Base-by-base conservation (phyloP, 768 basidiomycete species). In the Boletus subparvulus region DNA sequence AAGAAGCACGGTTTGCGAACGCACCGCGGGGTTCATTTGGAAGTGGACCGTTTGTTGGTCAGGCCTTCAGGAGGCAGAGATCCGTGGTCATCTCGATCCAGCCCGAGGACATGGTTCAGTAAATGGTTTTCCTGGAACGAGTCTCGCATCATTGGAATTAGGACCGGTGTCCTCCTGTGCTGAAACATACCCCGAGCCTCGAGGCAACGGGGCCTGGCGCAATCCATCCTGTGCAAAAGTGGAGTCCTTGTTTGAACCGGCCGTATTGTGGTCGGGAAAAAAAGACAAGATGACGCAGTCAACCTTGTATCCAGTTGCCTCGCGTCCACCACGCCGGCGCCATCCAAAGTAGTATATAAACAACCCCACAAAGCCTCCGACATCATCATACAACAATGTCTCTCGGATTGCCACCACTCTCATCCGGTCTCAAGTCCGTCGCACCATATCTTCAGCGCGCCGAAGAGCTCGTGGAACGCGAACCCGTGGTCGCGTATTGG, bases 401-500 rank as follows among this genome's bases (percentile, higher is more conserved):
- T 11, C 79, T 88, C 63, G 79, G 79, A 48, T 73, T 90, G 13
- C 85, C 87, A n/a, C 76, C 83, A 40, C 55, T 86, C 44, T 80
- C 88, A 0, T 58, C 76, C 39, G 78, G 80, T 46, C 84, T 92
- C 69, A 90, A 86, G 65, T 59, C 83, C 26, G 81, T 94, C 53
- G 67, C 84, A 6, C 90, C 94, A 2, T 96, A 83, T 72, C 78
- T 98, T 19, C 93, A 95, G 65, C 85, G 97, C 48, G 92, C 97
- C 1, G 85, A 92, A 55, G 97, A 99, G 70, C 79, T 98, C 64
- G 84, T 81, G 50, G 75, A 75, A 14, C 84, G 88, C 60, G 94
- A 99, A 54, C 91, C 92, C 6, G 78, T 95, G 50, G 84, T 98
- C 67, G 83, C 92, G 6, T 98, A 98, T 69, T 99, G 96, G 95